Evolutionary conservation across 129 eudicot species (phyloP).

Genomic region (Heracleum sosnowskyi): DNA sequence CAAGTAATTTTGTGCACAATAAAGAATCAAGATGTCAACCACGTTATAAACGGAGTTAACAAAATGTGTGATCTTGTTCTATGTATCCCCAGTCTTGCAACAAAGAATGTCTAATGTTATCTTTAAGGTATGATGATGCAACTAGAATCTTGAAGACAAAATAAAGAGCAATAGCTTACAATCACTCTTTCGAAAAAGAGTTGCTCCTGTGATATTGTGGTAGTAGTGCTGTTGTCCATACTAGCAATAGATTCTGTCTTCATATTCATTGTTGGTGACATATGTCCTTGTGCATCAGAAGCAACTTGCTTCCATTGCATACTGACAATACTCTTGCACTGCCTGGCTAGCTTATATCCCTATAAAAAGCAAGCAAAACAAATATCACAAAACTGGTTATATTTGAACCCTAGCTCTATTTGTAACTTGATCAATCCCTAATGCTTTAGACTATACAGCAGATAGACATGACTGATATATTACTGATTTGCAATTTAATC

Average conservation of each 20-base stretch:
- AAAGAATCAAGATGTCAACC: background rate
- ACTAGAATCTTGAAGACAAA: background rate
- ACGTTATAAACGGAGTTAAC: background rate
- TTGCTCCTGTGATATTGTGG: conserved; percentile 13
- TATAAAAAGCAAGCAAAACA: conserved; percentile 21
- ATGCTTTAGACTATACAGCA: background rate
- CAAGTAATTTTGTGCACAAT: background rate
- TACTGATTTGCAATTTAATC: background rate
- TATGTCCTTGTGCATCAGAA: conserved; percentile 46
- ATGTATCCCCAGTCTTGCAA: background rate
- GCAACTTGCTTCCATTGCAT: conserved; percentile 67
- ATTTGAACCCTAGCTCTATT: background rate
- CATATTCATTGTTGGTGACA: conserved; percentile 72
- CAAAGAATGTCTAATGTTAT: background rate
- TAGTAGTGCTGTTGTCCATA: conserved; percentile 16
- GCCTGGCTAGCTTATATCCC: conserved; percentile 83
- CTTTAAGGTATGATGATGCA: background rate
- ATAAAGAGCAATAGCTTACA: conserved; percentile 34
- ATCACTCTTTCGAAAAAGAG: conserved; percentile 47
- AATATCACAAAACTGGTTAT: background rate
- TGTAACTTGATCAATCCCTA: background rate
- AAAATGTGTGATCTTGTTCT: background rate
- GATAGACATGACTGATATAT: background rate
- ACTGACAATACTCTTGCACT: conserved; percentile 53
- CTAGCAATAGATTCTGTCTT: conserved; percentile 27